These are phyloP conservation scores for Suillus bovinus DNA, from an alignment of 768 basidiomycete genomes.

Conservation along the genomic window DNA sequence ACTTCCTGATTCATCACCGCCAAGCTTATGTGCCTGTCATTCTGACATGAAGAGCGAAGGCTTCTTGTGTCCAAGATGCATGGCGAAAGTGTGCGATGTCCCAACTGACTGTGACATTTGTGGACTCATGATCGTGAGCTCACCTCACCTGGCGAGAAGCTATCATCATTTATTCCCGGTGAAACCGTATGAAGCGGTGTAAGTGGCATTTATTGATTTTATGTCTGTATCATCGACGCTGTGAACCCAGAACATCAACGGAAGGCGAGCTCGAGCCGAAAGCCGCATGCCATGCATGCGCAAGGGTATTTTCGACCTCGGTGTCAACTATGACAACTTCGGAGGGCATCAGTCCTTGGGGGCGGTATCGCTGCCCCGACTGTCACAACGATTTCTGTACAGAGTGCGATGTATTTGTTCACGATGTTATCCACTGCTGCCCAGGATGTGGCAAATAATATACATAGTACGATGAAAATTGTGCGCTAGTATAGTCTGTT, in stretches of 20 bases:
- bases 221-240: constrained; percentile 6
- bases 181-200: constrained; percentile 81
- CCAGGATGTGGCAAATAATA: constrained; percentile 74
- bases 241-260: constrained; percentile 37
- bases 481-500: too few relatives aligned
- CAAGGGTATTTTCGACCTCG: constrained; percentile 61
- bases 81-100: constrained; percentile 93
- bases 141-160: constrained; percentile 94
- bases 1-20: constrained; percentile 78
- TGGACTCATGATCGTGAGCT: constrained; percentile 96
- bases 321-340: constrained; percentile 36
- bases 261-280: constrained; percentile 39
- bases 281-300: constrained; percentile 74
- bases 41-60: constrained; percentile 90
- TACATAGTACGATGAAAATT: too few relatives aligned
- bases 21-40: constrained; percentile 91
- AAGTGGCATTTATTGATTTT: constrained; percentile 36
- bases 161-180: constrained; percentile 97
- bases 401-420: constrained; percentile 96
- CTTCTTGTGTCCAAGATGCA: constrained; percentile 93
- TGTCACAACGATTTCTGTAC: constrained; percentile 88
- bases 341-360: constrained; percentile 80
- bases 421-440: constrained; percentile 94
- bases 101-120: constrained; percentile 98
- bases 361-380: constrained; percentile 87